These are phyloP conservation scores for Blastocystis sp. DNA, from an alignment of 352 stramenopile species.

Conservation along the genomic window DNA sequence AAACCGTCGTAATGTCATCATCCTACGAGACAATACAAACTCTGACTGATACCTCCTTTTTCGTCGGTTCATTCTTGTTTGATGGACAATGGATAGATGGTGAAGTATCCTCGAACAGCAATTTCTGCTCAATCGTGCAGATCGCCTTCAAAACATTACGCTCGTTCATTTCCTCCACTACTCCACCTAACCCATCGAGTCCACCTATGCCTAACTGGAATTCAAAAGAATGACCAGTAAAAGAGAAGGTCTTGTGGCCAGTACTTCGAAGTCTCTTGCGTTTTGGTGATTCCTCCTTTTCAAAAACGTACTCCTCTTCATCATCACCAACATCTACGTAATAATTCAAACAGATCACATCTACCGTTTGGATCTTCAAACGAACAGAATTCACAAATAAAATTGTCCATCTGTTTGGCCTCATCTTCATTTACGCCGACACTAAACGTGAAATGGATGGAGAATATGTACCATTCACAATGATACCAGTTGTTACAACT, in stretches of 20 bases:
- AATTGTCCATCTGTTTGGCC: not conserved
- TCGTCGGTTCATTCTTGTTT: not conserved
- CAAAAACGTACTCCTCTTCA: constrained; percentile 62
- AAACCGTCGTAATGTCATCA: constrained; percentile 6
- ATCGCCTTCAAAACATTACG: constrained; percentile 50
- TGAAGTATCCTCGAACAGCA: constrained; percentile 23
- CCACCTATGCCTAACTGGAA: not conserved
- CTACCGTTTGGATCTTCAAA: constrained; percentile 61
- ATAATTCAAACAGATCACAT: not conserved
- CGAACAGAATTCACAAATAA: constrained; percentile 56
- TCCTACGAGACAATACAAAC: not conserved
- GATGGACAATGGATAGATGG: constrained; percentile 45
- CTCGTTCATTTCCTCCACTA: constrained; percentile 52
- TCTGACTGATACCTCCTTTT: not conserved
- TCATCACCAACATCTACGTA: constrained; percentile 27
- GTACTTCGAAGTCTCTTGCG: constrained; percentile 1
- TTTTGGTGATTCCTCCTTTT: constrained; percentile 9
- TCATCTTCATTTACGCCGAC: constrained; percentile 37
- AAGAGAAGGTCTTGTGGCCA: not conserved
- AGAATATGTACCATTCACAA: constrained; percentile 19
- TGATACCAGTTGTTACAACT: constrained; percentile 58
- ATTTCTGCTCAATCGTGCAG: constrained; percentile 52
- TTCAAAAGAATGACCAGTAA: not conserved
- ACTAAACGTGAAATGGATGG: constrained; percentile 8
- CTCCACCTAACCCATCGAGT: not conserved